phyloP scores from a whole-genome alignment of 2,329 filamentous ascomycete genomes.

The Penicillium sp. region DNA sequence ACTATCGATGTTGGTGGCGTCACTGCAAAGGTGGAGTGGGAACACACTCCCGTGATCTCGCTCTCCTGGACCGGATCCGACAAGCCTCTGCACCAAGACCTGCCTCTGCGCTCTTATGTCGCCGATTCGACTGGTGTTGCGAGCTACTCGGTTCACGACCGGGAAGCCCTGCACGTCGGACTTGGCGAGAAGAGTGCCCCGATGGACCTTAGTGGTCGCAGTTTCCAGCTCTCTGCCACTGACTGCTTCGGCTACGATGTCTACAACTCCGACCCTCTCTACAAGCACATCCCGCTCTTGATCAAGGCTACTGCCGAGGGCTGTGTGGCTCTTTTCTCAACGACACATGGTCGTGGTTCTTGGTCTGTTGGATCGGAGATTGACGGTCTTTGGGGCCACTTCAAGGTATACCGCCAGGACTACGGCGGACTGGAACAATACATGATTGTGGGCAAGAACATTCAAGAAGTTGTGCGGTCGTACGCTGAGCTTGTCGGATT shows the following conservation, averaged over 20 bases:
- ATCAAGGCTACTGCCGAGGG: conserved; percentile 69
- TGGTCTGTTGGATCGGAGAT: conserved; percentile 73
- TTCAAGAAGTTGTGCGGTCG: conserved; percentile 67
- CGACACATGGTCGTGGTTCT: conserved; percentile 65
- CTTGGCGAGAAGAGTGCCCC: conserved; percentile 74
- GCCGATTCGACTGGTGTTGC: conserved; percentile 65
- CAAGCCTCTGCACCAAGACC: conserved; percentile 64
- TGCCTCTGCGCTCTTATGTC: conserved; percentile 68
- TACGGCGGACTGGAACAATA: conserved; percentile 75
- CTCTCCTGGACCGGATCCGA: conserved; percentile 56
- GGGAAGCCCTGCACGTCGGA: conserved; percentile 68
- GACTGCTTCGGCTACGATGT: conserved; percentile 76
- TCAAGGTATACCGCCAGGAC: conserved; percentile 75
- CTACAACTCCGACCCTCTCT: conserved; percentile 71
- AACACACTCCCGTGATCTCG: conserved; percentile 60
- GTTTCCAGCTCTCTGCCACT: conserved; percentile 69
- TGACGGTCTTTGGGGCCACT: conserved; percentile 75
- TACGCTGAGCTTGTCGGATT: conserved; percentile 72
- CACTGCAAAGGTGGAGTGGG: conserved; percentile 64
- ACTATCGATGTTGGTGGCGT: conserved; percentile 55
- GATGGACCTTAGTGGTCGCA: conserved; percentile 70
- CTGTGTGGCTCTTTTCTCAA: conserved; percentile 70
- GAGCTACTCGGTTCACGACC: conserved; percentile 68
- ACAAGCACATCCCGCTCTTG: conserved; percentile 75
- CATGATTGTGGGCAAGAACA: conserved; percentile 66